Evolutionary conservation across 805 yeast species (phyloP).

Genomic region (Saturnispora saitoi): DNA sequence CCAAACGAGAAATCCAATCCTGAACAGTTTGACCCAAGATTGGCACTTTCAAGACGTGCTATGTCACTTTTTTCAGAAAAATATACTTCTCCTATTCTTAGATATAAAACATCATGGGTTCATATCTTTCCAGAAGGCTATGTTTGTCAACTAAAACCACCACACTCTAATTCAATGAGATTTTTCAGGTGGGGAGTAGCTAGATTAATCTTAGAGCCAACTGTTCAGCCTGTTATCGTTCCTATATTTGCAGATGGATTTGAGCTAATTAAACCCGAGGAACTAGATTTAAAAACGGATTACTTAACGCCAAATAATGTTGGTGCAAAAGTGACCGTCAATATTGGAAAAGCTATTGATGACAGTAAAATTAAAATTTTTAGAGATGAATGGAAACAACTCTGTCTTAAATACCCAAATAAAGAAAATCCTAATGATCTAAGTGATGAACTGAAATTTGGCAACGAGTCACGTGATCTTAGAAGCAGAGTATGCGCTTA

Average conservation of each 20-base stretch:
- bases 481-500: conserved; percentile 64
- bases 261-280: conserved; percentile 81
- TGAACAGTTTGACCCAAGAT: not conserved
- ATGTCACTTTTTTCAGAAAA: conserved; percentile 22
- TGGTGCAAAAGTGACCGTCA: conserved; percentile 59
- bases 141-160: conserved; percentile 76
- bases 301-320: conserved; percentile 42
- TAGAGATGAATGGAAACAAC: conserved; percentile 60
- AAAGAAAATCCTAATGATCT: conserved; percentile 47
- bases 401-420: conserved; percentile 49
- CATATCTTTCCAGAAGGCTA: conserved; percentile 94
- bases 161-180: conserved; percentile 79
- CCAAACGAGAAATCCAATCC: not conserved
- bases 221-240: conserved; percentile 74
- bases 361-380: conserved; percentile 50
- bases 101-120: conserved; percentile 75
- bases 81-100: conserved; percentile 47
- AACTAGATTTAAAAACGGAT: conserved; percentile 42
- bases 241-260: conserved; percentile 85
- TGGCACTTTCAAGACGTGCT: conserved; percentile 8
- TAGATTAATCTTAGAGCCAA: conserved; percentile 71
- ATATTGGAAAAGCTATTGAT: conserved; percentile 63
- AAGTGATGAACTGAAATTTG: conserved; percentile 51
- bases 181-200: conserved; percentile 95
- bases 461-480: conserved; percentile 54